Conservation (phyloP, 2,329 filamentous ascomycete species). For the Aspergillus sp. region DNA sequence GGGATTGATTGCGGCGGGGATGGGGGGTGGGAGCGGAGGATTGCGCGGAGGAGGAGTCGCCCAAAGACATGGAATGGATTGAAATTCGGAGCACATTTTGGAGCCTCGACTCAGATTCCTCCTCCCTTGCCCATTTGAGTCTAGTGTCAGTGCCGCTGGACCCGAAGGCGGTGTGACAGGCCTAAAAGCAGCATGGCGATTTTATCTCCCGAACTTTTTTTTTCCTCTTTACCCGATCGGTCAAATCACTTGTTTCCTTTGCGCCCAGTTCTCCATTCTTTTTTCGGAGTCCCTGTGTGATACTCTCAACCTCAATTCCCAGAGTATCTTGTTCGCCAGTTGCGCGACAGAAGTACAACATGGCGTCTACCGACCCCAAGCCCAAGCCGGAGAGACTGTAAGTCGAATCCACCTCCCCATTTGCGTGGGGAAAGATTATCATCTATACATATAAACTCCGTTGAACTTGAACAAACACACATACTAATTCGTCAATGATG, state of each 20-base stretch:
- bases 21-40: conserved; percentile 15
- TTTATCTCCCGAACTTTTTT: conserved; percentile 22
- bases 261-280: not conserved
- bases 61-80: conserved; percentile 21
- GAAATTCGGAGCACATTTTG: conserved; percentile 27
- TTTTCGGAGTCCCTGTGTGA: conserved; percentile 1
- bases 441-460: conserved; percentile 1
- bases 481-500: not conserved
- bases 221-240: conserved; percentile 7
- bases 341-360: not conserved
- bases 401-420: conserved; percentile 18
- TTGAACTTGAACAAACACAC: not conserved
- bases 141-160: conserved; percentile 22
- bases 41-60: conserved; percentile 23
- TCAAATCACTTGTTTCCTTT: conserved; percentile 16
- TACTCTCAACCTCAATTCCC: not conserved
- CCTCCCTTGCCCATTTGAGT: conserved; percentile 21
- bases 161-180: conserved; percentile 20
- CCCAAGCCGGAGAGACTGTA: conserved; percentile 46
- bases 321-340: not conserved
- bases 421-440: too few species aligned
- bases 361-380: conserved; percentile 22
- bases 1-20: conserved; percentile 18
- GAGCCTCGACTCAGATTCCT: conserved; percentile 24
- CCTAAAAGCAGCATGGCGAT: conserved; percentile 28